A percentile compares a stretch with the other conserved stretches of the same genome.
Conservation (phyloP, 352 stramenopile species). For the Pythium scleroteichum region DNA sequence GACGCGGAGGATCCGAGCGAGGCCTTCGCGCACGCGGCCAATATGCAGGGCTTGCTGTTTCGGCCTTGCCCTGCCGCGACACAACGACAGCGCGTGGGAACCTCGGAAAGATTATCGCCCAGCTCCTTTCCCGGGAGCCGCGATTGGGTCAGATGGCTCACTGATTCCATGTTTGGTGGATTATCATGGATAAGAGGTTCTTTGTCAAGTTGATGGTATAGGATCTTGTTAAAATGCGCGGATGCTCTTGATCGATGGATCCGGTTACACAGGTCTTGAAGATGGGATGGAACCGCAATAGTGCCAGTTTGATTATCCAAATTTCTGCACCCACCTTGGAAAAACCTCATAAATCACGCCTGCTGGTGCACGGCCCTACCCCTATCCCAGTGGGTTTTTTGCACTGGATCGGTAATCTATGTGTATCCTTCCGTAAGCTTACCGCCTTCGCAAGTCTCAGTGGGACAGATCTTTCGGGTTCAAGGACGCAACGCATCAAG, state of each 20-base stretch:
- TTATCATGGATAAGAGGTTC: conserved; percentile 12
- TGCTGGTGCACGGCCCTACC: conserved; percentile 10
- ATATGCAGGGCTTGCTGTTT: conserved; percentile 11
- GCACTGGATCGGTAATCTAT: conserved; percentile 25
- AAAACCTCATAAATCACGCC: conserved; percentile 29
- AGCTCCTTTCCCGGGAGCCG: conserved; percentile 27
- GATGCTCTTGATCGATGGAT: conserved; percentile 7
- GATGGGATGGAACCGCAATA: conserved; percentile 6
- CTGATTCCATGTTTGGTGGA: conserved; percentile 10
- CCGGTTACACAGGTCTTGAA: conserved; percentile 17
- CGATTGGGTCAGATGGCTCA: conserved; percentile 13
- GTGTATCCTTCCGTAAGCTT: conserved; percentile 29
- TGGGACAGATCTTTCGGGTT: conserved; percentile 28
- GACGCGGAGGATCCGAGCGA: neutral
- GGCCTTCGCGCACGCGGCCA: neutral
- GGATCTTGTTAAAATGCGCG: neutral
- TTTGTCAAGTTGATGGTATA: conserved; percentile 16
- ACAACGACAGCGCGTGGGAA: conserved; percentile 22
- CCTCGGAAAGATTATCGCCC: conserved; percentile 20
- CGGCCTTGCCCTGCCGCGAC: conserved; percentile 23
- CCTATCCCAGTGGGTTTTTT: conserved; percentile 30
- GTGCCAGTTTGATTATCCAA: conserved; percentile 34
- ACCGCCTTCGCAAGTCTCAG: conserved; percentile 8
- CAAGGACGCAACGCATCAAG: neutral
- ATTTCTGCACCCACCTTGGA: conserved; percentile 24